Evolutionary conservation across 1,284 basidiomycete genomes (phyloP).

Genomic region (Boletus semigastroideus): DNA sequence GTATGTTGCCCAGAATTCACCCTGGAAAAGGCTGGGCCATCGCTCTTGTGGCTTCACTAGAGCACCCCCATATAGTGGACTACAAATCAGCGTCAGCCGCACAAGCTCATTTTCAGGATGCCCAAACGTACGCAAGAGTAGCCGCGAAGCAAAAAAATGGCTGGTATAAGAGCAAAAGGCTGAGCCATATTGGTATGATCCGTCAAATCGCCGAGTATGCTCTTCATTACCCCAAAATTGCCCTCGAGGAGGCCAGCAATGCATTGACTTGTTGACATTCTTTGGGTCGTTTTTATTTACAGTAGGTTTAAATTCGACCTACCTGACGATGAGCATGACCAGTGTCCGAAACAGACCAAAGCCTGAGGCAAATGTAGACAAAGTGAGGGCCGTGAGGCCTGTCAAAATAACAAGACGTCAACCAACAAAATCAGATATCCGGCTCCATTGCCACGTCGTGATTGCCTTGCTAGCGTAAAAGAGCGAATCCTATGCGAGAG

Average conservation of each 20-base stretch:
- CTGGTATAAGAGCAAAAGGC: constrained; percentile 24
- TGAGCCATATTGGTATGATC: constrained; percentile 36
- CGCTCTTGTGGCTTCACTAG: constrained; percentile 46
- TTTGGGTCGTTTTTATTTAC: neutral
- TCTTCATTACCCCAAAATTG: constrained; percentile 30
- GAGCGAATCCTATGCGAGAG: constrained; percentile 56
- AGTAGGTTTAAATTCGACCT: neutral
- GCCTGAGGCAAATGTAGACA: constrained; percentile 69
- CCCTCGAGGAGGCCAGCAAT: constrained; percentile 27
- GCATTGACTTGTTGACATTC: constrained; percentile 27
- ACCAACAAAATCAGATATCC: constrained; percentile 67
- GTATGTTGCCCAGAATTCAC: constrained; percentile 49
- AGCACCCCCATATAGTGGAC: constrained; percentile 48
- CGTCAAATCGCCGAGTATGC: constrained; percentile 54
- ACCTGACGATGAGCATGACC: constrained; percentile 61
- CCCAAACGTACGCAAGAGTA: constrained; percentile 8
- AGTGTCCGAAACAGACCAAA: constrained; percentile 73
- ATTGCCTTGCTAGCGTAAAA: constrained; percentile 70
- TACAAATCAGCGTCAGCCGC: constrained; percentile 43
- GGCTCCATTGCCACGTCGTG: constrained; percentile 74
- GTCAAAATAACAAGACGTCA: constrained; percentile 69
- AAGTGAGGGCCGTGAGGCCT: constrained; percentile 62
- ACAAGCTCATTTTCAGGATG: constrained; percentile 19
- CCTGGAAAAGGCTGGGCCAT: constrained; percentile 47
- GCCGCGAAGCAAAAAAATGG: constrained; percentile 25